Evolutionary conservation across 495 filamentous ascomycete genomes (phyloP).

Genomic region (Penicillium canescens): DNA sequence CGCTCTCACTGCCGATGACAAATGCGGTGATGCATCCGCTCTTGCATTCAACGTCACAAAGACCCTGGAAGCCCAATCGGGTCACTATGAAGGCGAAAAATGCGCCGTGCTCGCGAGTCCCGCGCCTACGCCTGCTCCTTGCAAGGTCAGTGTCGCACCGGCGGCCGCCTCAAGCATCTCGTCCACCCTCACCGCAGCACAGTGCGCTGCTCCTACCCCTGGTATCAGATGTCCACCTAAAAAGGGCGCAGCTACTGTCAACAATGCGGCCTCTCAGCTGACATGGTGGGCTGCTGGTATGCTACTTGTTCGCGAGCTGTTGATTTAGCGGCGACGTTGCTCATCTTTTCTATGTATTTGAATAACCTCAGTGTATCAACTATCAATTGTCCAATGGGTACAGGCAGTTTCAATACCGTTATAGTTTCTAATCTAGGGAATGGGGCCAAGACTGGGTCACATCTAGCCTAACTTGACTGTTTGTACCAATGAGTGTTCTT

Average conservation of each 20-base stretch:
- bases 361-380: background rate
- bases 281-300: slow-evolving; percentile 3
- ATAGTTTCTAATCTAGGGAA: too few species aligned
- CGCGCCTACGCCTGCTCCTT: slow-evolving; percentile 3
- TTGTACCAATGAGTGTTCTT: too few species aligned
- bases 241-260: slow-evolving; percentile 2
- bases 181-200: background rate
- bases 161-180: slow-evolving; percentile 5
- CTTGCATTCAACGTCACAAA: slow-evolving; percentile 4
- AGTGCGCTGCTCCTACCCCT: background rate
- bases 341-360: slow-evolving; percentile 4
- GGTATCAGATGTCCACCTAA: slow-evolving; percentile 5
- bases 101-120: slow-evolving; percentile 7
- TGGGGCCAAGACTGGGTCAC: too few species aligned
- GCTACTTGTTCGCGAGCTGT: background rate
- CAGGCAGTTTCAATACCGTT: too few species aligned
- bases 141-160: background rate
- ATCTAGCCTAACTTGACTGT: too few species aligned
- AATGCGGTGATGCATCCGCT: slow-evolving; percentile 1
- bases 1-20: slow-evolving; percentile 4
- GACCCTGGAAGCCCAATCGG: slow-evolving; percentile 1
- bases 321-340: slow-evolving; percentile 1
- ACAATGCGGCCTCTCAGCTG: slow-evolving; percentile 2
- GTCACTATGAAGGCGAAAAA: background rate
- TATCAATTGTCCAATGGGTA: background rate